Conservation (phyloP, 345 rosid genomes). For the Gossypium longicalyx region DNA sequence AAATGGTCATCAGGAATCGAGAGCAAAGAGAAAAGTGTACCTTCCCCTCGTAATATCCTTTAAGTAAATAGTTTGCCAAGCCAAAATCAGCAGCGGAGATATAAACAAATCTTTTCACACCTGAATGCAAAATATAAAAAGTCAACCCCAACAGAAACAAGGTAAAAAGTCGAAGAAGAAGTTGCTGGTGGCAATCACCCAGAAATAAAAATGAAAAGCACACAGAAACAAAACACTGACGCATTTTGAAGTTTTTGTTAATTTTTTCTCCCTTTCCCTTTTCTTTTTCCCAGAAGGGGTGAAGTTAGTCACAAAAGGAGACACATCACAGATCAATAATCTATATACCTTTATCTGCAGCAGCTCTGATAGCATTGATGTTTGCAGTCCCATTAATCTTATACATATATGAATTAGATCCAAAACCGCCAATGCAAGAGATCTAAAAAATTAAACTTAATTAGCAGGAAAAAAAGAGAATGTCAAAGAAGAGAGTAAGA, state of each 20-base stretch:
- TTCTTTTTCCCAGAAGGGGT: not conserved
- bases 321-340: not conserved
- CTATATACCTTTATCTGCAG: conserved; percentile 70
- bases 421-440: conserved; percentile 95
- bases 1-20: not conserved
- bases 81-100: conserved; percentile 97
- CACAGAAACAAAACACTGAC: not conserved
- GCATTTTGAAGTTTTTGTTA: not conserved
- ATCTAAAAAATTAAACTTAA: conserved; percentile 46
- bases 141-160: not conserved
- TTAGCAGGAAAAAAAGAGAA: conserved; percentile 12
- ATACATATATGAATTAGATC: conserved; percentile 89
- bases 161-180: not conserved
- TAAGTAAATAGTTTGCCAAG: conserved; percentile 62
- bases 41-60: conserved; percentile 95
- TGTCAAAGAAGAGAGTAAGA: conserved; percentile 16
- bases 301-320: not conserved
- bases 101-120: conserved; percentile 82
- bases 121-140: conserved; percentile 28
- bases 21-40: conserved; percentile 30
- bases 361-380: conserved; percentile 88
- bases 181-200: not conserved
- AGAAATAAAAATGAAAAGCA: not conserved
- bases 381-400: conserved; percentile 96
- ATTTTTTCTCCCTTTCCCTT: not conserved